Conservation (phyloP, 305 asterid species). For the Fraxinus velutina region DNA sequence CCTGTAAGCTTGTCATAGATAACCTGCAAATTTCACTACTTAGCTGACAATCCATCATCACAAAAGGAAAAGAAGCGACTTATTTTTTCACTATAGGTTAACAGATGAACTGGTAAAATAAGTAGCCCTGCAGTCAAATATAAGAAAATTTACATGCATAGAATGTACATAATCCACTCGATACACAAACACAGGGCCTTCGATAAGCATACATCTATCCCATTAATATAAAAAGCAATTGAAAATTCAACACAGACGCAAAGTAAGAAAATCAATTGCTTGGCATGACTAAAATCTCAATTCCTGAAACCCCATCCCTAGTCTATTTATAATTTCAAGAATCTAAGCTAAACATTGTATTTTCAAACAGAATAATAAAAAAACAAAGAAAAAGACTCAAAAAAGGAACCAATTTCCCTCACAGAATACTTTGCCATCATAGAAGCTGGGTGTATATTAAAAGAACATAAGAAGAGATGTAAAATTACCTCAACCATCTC, state of each 20-base stretch:
- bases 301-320: neutral
- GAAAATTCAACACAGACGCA: neutral
- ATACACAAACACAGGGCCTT: neutral
- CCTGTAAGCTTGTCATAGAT: slow-evolving; percentile 75
- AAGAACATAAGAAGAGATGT: neutral
- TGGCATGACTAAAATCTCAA: neutral
- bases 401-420: neutral
- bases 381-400: neutral
- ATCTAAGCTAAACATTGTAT: neutral
- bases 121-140: neutral
- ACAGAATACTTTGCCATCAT: neutral
- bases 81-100: neutral
- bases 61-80: neutral
- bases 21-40: slow-evolving; percentile 46
- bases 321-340: neutral
- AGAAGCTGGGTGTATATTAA: neutral
- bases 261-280: neutral
- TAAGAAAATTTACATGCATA: neutral
- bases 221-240: neutral
- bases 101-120: neutral
- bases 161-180: neutral
- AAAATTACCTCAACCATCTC: slow-evolving; percentile 83
- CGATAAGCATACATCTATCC: neutral
- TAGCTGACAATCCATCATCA: neutral
- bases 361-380: neutral